Evolutionary conservation across 2,329 filamentous ascomycete species (phyloP).

Genomic region (Triangularia setosa): DNA sequence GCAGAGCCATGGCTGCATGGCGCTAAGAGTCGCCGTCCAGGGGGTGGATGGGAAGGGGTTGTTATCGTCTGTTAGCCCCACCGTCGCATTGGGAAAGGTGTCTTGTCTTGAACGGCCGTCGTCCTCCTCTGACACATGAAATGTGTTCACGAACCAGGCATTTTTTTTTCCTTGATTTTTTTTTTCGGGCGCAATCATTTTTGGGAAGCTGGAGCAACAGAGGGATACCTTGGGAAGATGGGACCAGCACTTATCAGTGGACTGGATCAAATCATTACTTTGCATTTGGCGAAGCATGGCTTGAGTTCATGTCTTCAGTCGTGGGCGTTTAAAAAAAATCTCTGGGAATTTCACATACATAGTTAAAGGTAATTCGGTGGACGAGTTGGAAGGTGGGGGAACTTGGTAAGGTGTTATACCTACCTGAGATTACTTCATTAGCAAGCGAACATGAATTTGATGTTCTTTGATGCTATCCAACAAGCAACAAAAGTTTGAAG

Average conservation of each 20-base stretch:
- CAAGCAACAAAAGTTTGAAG: neutral
- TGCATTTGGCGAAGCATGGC: slow-evolving; percentile 12
- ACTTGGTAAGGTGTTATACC: neutral
- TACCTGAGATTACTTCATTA: neutral
- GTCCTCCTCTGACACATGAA: neutral
- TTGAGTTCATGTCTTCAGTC: slow-evolving; percentile 7
- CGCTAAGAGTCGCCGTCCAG: slow-evolving; percentile 9
- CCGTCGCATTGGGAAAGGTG: slow-evolving; percentile 1
- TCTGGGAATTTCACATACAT: slow-evolving; percentile 5
- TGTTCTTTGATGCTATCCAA: neutral
- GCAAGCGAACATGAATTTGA: neutral
- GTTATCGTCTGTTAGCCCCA: neutral
- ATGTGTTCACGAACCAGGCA: neutral
- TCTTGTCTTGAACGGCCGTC: neutral
- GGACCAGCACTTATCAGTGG: neutral
- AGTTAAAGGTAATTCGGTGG: slow-evolving; percentile 2
- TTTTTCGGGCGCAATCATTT: slow-evolving; percentile 2
- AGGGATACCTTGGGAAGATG: slow-evolving; percentile 11
- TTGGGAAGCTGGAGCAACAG: slow-evolving; percentile 1
- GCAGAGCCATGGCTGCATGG: slow-evolving; percentile 8
- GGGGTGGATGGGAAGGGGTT: neutral
- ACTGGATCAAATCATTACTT: neutral
- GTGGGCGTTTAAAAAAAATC: slow-evolving; percentile 19
- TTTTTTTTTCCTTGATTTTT: slow-evolving; percentile 8
- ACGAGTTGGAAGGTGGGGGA: neutral